Evolutionary conservation across 2,329 filamentous ascomycete genomes (phyloP).

Genomic region (Dactylellina haptotyla): DNA sequence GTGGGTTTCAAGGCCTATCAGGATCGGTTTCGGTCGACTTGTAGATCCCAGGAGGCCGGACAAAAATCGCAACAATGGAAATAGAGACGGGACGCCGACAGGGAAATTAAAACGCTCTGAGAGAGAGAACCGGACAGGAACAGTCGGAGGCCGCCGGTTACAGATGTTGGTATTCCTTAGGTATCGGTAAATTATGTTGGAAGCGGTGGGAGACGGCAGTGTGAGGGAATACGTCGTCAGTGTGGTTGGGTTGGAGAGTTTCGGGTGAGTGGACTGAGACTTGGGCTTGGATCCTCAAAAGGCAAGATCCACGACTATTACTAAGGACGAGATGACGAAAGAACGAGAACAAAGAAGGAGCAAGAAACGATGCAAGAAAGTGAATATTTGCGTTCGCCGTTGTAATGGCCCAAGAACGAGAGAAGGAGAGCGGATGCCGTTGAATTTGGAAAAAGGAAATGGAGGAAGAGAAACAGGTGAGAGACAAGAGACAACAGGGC

Average conservation of each 20-base stretch:
- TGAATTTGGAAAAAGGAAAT: conserved; percentile 41
- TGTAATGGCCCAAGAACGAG: conserved; percentile 25
- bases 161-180: conserved; percentile 16
- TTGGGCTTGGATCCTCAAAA: conserved; percentile 47
- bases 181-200: conserved; percentile 32
- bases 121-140: conserved; percentile 13
- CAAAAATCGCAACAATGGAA: conserved; percentile 20
- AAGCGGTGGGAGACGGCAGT: conserved; percentile 10
- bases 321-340: conserved; percentile 8
- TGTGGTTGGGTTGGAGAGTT: conserved; percentile 49
- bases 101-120: conserved; percentile 1
- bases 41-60: conserved; percentile 22
- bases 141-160: conserved; percentile 9
- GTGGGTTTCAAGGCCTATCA: conserved; percentile 34
- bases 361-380: conserved; percentile 13
- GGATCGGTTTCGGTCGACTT: conserved; percentile 23
- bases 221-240: conserved; percentile 33
- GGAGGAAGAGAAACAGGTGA: conserved; percentile 45
- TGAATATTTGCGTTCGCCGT: conserved; percentile 30
- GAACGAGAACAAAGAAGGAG: conserved; percentile 1
- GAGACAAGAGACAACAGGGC: conserved; percentile 55
- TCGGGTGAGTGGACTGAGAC: conserved; percentile 46
- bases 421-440: conserved; percentile 30
- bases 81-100: conserved; percentile 26
- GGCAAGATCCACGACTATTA: conserved; percentile 49